Base-by-base conservation (phyloP, 306 rosid genomes). In the Cucurbita moschata region DNA sequence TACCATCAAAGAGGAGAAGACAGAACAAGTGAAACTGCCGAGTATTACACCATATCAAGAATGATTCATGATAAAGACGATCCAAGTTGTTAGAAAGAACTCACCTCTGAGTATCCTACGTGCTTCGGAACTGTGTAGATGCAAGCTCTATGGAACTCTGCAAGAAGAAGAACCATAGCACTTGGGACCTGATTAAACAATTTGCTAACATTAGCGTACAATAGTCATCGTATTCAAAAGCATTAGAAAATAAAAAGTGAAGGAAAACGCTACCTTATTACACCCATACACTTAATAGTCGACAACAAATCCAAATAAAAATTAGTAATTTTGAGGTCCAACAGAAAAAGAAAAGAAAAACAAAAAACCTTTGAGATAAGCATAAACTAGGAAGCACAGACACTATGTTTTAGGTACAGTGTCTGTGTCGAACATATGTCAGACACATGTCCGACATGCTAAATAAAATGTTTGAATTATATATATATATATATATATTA, bases 121-220 rank as follows among this genome's bases (percentile, higher is more conserved):
- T 90, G 96, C 86, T 93, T 93, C 62, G 97, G 98, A 71, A 90
- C 92, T 44, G 96, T 86, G 86, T 90, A 93, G 43, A 83, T 82
- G 79, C 96, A 93, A 79, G 87, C 96, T 82, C 46, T 79, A 72
- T 93, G 90, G 60, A 93, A 82, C 89, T 93, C 98, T 12, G 97
- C 98, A 4, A 93, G 89, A 81, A 93, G 75, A 78, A 93, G 35
- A 88, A 87, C 95, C 97, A 87, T 82, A 51, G 76, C 86, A 60
- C 75, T 74, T 38, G 97, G 97, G 76, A 86, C 86, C 98, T 93
- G 82, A 75, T 61, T 77, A 75, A 81, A 79, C 47, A 12, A 72
- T 63, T 44, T 67, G 77, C 55, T 46, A 40, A 15, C 21, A 1
- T 74, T 69, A 68, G 72, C 40, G 64, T 40, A 38, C 69, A 39